Evolutionary conservation across 2,329 filamentous ascomycete species (phyloP).

Genomic region (Fusarium pseudoanthophilum): DNA sequence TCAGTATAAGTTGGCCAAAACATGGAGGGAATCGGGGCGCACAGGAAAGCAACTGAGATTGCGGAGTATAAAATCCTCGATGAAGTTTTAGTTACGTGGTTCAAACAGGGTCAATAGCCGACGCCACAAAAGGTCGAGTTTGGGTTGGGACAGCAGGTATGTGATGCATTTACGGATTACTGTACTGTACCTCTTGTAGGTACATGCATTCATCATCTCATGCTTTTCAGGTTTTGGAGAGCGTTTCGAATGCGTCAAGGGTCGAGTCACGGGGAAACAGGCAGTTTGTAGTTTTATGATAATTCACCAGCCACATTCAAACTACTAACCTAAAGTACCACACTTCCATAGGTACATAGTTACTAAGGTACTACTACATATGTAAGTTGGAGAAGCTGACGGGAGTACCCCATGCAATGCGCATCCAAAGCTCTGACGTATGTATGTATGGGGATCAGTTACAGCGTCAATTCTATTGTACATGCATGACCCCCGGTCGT

Average conservation of each 20-base stretch:
- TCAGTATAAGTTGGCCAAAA: not conserved
- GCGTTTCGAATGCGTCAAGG: slow-evolving; percentile 6
- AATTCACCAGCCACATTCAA: slow-evolving; percentile 14
- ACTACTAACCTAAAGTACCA: not conserved
- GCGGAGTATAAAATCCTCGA: slow-evolving; percentile 39
- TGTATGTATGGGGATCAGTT: not conserved
- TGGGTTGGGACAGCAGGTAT: not conserved
- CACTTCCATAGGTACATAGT: too few relatives aligned
- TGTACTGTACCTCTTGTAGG: not conserved
- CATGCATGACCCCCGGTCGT: not conserved
- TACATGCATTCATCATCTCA: slow-evolving; percentile 3
- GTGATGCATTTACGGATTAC: not conserved
- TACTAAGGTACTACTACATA: not conserved
- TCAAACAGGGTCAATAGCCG: slow-evolving; percentile 43
- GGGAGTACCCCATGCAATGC: not conserved
- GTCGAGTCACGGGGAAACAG: slow-evolving; percentile 4
- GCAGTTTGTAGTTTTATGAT: not conserved
- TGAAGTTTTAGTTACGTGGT: slow-evolving; percentile 39
- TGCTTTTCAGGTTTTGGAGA: slow-evolving; percentile 21
- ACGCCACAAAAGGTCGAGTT: slow-evolving; percentile 34
- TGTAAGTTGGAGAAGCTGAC: slow-evolving; percentile 12
- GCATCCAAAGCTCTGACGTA: not conserved
- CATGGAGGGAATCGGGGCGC: slow-evolving; percentile 15
- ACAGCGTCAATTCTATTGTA: not conserved
- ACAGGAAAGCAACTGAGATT: slow-evolving; percentile 37